Conservation (phyloP, 1,284 basidiomycete species). For the Gomphus sp. region DNA sequence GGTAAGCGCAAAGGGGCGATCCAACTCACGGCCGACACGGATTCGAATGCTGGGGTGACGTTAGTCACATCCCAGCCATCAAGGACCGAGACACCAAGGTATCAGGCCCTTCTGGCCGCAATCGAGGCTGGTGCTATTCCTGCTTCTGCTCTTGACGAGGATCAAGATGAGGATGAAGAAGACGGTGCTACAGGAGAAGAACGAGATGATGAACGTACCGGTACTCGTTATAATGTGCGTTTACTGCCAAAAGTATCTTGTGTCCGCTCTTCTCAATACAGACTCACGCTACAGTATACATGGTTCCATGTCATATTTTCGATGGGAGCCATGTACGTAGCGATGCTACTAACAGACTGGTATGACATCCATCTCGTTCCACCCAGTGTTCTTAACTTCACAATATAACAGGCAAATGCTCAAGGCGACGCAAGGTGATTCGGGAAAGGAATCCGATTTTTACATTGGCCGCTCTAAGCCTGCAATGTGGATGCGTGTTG, state of each 20-base stretch:
- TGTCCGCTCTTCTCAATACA: constrained; percentile 3
- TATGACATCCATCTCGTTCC: constrained; percentile 30
- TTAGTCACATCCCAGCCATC: constrained; percentile 82
- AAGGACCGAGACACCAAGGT: constrained; percentile 80
- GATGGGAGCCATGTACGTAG: constrained; percentile 96
- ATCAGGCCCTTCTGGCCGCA: constrained; percentile 91
- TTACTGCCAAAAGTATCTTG: neutral
- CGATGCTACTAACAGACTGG: constrained; percentile 99
- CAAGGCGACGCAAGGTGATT: constrained; percentile 29
- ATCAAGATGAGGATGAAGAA: constrained; percentile 71
- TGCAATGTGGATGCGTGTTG: constrained; percentile 99
- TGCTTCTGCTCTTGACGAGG: constrained; percentile 84
- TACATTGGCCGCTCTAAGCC: constrained; percentile 93
- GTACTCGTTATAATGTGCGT: constrained; percentile 93
- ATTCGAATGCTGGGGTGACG: constrained; percentile 51
- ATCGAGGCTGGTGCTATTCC: constrained; percentile 96
- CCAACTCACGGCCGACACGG: constrained; percentile 47
- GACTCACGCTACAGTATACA: constrained; percentile 56
- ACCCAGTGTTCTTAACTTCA: constrained; percentile 3
- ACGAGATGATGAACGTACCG: constrained; percentile 87
- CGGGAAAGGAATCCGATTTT: constrained; percentile 58
- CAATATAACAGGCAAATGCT: constrained; percentile 59
- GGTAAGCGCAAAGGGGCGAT: constrained; percentile 66
- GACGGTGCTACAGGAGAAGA: constrained; percentile 64
- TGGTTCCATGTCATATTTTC: constrained; percentile 99